Conservation (phyloP, 2,329 filamentous ascomycete genomes). For the Grosmannia huntii region DNA sequence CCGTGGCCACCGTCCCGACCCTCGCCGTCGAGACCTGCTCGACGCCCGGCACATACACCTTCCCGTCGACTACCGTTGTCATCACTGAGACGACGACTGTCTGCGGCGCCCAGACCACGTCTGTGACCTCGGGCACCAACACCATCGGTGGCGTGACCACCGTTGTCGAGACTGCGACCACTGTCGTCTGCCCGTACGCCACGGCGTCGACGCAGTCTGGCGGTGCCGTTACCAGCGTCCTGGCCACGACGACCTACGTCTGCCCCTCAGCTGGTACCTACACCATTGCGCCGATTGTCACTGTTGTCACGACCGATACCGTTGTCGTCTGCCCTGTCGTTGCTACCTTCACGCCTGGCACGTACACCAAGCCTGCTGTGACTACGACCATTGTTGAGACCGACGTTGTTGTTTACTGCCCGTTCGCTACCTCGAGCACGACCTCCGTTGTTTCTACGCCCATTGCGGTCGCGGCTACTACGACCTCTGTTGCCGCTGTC, state of each 20-base stretch:
- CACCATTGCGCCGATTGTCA: conserved; percentile 57
- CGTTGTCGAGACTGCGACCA: conserved; percentile 51
- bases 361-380: conserved; percentile 56
- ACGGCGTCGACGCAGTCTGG: conserved; percentile 44
- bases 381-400: conserved; percentile 58
- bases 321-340: conserved; percentile 53
- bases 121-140: conserved; percentile 50
- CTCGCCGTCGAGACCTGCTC: conserved; percentile 41
- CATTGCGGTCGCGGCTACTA: conserved; percentile 15
- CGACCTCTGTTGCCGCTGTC: conserved; percentile 11
- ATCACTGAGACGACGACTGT: conserved; percentile 56
- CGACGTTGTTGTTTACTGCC: conserved; percentile 57
- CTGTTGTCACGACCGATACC: conserved; percentile 35
- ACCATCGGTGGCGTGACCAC: conserved; percentile 64
- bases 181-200: conserved; percentile 57
- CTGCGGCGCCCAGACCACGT: conserved; percentile 48
- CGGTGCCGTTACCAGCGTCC: conserved; percentile 51
- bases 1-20: conserved; percentile 30
- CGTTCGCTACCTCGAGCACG: conserved; percentile 36
- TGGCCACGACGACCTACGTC: conserved; percentile 54
- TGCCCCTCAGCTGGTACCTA: conserved; percentile 51
- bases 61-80: conserved; percentile 59
- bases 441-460: conserved; percentile 10
- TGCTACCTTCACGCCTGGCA: conserved; percentile 53
- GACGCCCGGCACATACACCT: conserved; percentile 61